phyloP scores from a whole-genome alignment of 345 rosid species.

The Euphorbia peplus region DNA sequence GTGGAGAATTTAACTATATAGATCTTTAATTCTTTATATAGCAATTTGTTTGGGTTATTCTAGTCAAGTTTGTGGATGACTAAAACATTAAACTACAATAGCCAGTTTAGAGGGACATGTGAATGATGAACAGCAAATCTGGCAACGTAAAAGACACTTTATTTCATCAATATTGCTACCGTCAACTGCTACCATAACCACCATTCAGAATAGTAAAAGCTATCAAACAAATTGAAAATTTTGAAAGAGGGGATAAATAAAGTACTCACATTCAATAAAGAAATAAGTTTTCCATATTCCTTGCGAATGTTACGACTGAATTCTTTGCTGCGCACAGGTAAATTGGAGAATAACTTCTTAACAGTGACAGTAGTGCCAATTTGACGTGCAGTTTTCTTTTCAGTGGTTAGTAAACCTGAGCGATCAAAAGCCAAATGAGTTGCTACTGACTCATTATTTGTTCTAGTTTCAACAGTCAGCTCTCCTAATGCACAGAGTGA shows the following conservation, averaged over 20 bases:
- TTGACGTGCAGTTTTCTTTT: conserved; percentile 80
- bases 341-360: conserved; percentile 75
- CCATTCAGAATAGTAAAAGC: background rate
- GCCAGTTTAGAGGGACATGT: background rate
- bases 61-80: background rate
- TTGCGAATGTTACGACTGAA: conserved; percentile 88
- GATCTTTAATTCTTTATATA: too few relatives aligned
- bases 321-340: conserved; percentile 93
- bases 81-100: background rate
- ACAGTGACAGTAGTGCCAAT: conserved; percentile 89
- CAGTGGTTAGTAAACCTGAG: conserved; percentile 60
- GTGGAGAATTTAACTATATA: background rate
- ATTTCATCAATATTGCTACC: background rate
- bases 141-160: background rate
- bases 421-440: conserved; percentile 80
- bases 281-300: conserved; percentile 85
- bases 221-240: background rate
- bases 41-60: background rate
- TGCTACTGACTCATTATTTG: conserved; percentile 65
- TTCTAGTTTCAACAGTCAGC: conserved; percentile 79
- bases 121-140: background rate
- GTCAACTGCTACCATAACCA: background rate
- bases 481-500: conserved; percentile 83
- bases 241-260: background rate
- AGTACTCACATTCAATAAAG: conserved; percentile 81